Conservation (phyloP, 352 stramenopile species). For the Globisporangium cystogenes region DNA sequence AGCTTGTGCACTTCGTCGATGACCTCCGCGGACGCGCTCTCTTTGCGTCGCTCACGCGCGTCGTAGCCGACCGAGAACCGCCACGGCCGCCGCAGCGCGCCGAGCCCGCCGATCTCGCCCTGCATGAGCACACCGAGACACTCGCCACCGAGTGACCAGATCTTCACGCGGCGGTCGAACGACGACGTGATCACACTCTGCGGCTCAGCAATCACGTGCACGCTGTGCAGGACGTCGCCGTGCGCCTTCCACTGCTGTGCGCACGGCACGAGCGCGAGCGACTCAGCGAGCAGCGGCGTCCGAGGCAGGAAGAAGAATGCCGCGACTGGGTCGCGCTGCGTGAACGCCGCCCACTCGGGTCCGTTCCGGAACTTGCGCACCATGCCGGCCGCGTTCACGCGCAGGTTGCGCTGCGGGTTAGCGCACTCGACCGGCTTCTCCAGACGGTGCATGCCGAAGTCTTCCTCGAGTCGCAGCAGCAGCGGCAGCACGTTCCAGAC, state of each 20-base stretch:
- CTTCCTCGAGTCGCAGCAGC: constrained; percentile 43
- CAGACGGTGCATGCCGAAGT: constrained; percentile 35
- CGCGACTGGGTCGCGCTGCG: constrained; percentile 32
- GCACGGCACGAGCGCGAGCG: constrained; percentile 20
- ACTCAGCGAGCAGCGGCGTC: constrained; percentile 34
- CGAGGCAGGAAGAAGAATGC: constrained; percentile 58
- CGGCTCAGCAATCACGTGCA: constrained; percentile 65
- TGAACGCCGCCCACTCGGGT: constrained; percentile 54
- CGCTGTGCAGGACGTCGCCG: constrained; percentile 67
- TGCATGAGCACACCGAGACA: constrained; percentile 76
- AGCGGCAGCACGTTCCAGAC: constrained; percentile 71
- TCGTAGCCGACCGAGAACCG: constrained; percentile 73
- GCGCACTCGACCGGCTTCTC: constrained; percentile 56
- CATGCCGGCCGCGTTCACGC: constrained; percentile 60
- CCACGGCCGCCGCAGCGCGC: constrained; percentile 32
- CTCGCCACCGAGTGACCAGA: constrained; percentile 60
- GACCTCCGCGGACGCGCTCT: constrained; percentile 40
- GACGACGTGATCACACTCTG: constrained; percentile 70
- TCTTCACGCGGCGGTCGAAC: constrained; percentile 71
- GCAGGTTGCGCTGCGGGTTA: constrained; percentile 70
- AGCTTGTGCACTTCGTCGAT: constrained; percentile 54
- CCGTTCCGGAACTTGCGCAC: constrained; percentile 64
- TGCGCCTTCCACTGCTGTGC: constrained; percentile 68
- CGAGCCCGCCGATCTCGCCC: constrained; percentile 39
- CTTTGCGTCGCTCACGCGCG: constrained; percentile 61